Evolutionary conservation across 169 alveolate species (phyloP).

Genomic region (Eimeria brunetti): DNA sequence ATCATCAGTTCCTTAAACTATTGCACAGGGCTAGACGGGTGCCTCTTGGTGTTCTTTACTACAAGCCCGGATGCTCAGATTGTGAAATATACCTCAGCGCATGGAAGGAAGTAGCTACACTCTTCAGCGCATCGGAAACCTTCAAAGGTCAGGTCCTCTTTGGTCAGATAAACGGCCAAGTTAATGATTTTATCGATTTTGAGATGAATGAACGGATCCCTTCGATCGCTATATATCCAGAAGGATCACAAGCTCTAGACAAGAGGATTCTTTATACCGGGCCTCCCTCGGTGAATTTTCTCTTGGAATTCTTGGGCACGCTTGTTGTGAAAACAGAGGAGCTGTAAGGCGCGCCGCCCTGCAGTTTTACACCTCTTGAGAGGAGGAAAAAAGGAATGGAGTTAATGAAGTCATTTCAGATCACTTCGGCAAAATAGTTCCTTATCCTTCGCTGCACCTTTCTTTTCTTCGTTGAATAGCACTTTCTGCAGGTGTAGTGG

Average conservation of each 20-base stretch:
- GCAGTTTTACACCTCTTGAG: background rate
- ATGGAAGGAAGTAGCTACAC: slow-evolving; percentile 19
- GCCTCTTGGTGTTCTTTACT: slow-evolving; percentile 36
- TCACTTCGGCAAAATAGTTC: background rate
- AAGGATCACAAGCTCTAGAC: slow-evolving; percentile 27
- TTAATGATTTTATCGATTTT: slow-evolving; percentile 20
- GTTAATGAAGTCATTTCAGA: background rate
- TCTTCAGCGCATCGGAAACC: background rate
- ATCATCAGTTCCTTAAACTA: background rate
- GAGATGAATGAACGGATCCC: slow-evolving; percentile 2
- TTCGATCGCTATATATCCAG: slow-evolving; percentile 23
- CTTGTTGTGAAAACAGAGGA: background rate
- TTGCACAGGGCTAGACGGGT: background rate
- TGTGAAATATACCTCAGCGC: slow-evolving; percentile 11
- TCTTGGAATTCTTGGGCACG: background rate
- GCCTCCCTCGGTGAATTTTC: background rate
- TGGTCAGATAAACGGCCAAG: background rate
- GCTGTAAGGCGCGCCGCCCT: background rate
- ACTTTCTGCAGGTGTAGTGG: too few relatives aligned
- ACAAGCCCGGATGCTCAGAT: slow-evolving; percentile 33
- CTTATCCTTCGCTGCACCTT: too few relatives aligned
- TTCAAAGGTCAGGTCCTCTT: background rate
- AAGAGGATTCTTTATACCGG: slow-evolving; percentile 28
- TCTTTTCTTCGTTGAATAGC: too few relatives aligned
- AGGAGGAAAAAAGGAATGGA: background rate